A percentile compares a stretch with the other conserved stretches of the same genome.
phyloP scores from a whole-genome alignment of 768 basidiomycete genomes.

The Terana coerulea region DNA sequence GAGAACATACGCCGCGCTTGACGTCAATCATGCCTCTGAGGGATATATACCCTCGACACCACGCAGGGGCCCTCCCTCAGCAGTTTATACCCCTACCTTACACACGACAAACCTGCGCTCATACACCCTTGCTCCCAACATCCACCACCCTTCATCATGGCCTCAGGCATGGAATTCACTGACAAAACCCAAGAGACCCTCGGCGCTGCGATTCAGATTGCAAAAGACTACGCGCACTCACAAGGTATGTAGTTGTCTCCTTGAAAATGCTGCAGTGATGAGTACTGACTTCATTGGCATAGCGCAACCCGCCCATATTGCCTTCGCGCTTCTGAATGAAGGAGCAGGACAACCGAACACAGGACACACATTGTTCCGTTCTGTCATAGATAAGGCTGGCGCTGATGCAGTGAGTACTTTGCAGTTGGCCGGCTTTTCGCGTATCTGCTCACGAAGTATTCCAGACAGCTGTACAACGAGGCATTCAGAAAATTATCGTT shows the following conservation, averaged over 20 bases:
- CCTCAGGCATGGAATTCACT: conserved; percentile 74
- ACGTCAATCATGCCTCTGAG: not conserved
- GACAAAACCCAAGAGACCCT: conserved; percentile 76
- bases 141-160: conserved; percentile 31
- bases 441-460: conserved; percentile 3
- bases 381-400: conserved; percentile 78
- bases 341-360: conserved; percentile 33
- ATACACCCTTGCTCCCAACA: too few relatives aligned
- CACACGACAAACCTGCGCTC: too few relatives aligned
- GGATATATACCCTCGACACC: not conserved
- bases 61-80: not conserved
- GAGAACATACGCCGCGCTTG: not conserved
- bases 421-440: not conserved
- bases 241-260: conserved; percentile 49
- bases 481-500: conserved; percentile 72
- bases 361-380: conserved; percentile 63
- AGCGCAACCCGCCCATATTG: conserved; percentile 86
- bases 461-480: conserved; percentile 61
- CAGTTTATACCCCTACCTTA: not conserved
- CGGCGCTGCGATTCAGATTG: conserved; percentile 69
- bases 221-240: conserved; percentile 79
- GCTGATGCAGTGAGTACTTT: conserved; percentile 67
- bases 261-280: not conserved
- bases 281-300: conserved; percentile 10
- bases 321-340: conserved; percentile 77